Evolutionary conservation across 192 early-diverging fungal genomes (phyloP), one percentile per base, ranked within the genome.

Genomic region (Umbelopsis vinacea): DNA sequence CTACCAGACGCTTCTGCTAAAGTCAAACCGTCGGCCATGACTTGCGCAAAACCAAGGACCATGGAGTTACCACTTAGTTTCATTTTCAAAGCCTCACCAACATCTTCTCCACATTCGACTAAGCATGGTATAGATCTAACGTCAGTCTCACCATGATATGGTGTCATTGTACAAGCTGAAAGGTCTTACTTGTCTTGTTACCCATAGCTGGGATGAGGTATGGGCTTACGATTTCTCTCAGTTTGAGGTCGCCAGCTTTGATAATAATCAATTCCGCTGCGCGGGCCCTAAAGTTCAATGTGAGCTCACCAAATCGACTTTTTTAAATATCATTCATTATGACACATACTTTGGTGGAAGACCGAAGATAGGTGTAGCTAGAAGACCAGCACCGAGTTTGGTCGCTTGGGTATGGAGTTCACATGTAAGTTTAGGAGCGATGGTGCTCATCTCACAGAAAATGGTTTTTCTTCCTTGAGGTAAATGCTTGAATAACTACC

Each of bases 1-100:
- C 53, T 52, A 70, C 79, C 87, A 5, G 70, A 40, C 46, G 82
- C 82, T 43, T 88, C 86, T 0, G 87, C 88, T 1, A 92, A 81
- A 0, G 84, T 87, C 47, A 88, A 66, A 6, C 86, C 92, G 66
- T 93, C 89, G 0, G 89, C 86, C 9, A 93, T 50, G 4, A 87
- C 67, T 74, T 93, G 90, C 21, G 90, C 69, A 4, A 82, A 74
- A 2, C 84, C 73, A 0, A 75, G 76, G 24, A 93, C 76, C 67
- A 93, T 84, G 50, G 87, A 93, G 67, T 93, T 93, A 60, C 90
- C 90, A 43, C 86, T 66, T 10, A 93, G 77, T 67, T 93, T 93
- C 73, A 89, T 86, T 2, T 72, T 72, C 4, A 83, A 77, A 1
- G 86, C 88, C 0, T 70, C 45, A 11, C 66, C 54, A 1, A 79